A percentile compares a stretch with the other conserved stretches of the same genome.
Evolutionary conservation across 2,329 filamentous ascomycete genomes (phyloP).

Genomic region (Ophiostoma sp.): DNA sequence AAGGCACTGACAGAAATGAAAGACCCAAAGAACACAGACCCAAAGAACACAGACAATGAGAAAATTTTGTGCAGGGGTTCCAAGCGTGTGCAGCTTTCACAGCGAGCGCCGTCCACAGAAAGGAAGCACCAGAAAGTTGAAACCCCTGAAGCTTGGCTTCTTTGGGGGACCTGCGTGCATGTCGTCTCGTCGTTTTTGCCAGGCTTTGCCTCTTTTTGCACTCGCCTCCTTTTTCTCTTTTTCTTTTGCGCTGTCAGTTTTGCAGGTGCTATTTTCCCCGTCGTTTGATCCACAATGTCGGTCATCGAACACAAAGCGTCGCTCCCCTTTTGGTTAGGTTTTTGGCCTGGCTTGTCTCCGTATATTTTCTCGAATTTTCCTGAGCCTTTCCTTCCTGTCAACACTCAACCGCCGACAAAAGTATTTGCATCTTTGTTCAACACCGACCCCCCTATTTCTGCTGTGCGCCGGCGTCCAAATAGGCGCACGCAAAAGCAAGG

Average conservation of each 20-base stretch:
- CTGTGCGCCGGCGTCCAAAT: neutral
- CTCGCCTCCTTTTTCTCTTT: slow-evolving; percentile 3
- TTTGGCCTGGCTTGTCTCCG: neutral
- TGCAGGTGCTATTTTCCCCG: neutral
- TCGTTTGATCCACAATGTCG: slow-evolving; percentile 7
- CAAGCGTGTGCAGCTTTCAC: neutral
- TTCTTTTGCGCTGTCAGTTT: neutral
- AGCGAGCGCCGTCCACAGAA: neutral
- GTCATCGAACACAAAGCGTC: neutral
- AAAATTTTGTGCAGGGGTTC: slow-evolving; percentile 14
- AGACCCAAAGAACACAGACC: neutral
- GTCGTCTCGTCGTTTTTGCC: neutral
- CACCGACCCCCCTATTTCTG: neutral
- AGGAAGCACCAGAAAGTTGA: neutral
- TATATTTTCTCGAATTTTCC: neutral
- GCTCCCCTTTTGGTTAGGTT: neutral
- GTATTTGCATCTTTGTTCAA: neutral
- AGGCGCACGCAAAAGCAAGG: neutral
- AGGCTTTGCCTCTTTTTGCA: neutral
- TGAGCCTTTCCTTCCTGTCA: neutral
- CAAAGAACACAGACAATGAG: neutral
- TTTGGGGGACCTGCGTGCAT: slow-evolving; percentile 12
- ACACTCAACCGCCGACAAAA: neutral
- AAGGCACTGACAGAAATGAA: neutral
- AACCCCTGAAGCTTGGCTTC: slow-evolving; percentile 20